Conservation (phyloP, 805 yeast genomes). For the Pichia insulana region DNA sequence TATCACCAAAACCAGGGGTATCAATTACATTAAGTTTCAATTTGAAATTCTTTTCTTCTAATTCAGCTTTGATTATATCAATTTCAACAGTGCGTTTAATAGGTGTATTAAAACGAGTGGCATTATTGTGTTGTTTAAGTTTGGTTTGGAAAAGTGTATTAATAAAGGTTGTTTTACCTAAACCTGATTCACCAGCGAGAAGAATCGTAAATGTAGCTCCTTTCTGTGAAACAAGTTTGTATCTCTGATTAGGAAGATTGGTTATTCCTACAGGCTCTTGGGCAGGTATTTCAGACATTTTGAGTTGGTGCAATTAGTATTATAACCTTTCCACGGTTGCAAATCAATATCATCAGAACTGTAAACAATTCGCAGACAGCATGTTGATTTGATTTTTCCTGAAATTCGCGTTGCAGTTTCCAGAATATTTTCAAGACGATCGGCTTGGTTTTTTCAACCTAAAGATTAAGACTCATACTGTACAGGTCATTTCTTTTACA, state of each 20-base stretch:
- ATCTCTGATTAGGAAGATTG: conserved; percentile 67
- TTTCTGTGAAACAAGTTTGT: conserved; percentile 63
- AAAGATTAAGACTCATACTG: neutral
- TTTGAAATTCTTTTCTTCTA: conserved; percentile 77
- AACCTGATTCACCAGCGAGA: conserved; percentile 88
- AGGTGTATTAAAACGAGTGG: conserved; percentile 50
- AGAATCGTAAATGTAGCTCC: conserved; percentile 73
- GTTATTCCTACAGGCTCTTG: conserved; percentile 60
- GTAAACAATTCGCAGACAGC: neutral
- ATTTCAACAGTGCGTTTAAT: conserved; percentile 67
- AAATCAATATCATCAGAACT: no score
- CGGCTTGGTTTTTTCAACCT: neutral
- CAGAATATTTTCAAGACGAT: neutral
- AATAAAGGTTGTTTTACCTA: conserved; percentile 87
- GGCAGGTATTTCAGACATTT: conserved; percentile 20
- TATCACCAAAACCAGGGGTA: conserved; percentile 92
- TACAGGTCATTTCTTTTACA: no score
- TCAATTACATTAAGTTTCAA: conserved; percentile 75
- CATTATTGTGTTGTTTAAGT: conserved; percentile 49
- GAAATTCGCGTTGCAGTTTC: neutral
- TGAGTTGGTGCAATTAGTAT: no score
- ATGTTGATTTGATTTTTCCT: neutral
- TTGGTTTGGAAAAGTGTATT: conserved; percentile 76
- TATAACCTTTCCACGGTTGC: no score
- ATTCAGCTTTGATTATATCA: conserved; percentile 67